Evolutionary conservation across 805 yeast genomes (phyloP), one percentile per base, ranked within the genome.

Genomic region (Monosporozyma servazzii): DNA sequence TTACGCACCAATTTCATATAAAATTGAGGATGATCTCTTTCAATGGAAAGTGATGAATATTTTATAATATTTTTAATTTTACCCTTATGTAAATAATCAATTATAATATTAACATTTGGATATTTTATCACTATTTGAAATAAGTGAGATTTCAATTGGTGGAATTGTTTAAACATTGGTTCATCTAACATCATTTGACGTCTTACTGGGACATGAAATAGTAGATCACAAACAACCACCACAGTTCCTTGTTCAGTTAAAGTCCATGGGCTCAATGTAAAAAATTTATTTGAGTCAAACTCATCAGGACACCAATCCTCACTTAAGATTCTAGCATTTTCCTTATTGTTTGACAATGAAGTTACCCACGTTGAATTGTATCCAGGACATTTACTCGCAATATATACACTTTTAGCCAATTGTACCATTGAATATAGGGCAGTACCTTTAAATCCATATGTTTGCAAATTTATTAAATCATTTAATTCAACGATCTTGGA

Each of bases 361-460:
- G 60, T 53, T 45, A 58, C 47, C 63, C 71, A 71, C 0, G 69
- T 55, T 6, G 62, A 58, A 45, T 63, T 65, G 50, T 56, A 63
- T 5, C 60, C 64, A 15, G 50, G 52, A 0, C 66, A 56, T 53
- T 75, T 77, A 18, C 23, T 18, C 3, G 23, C 10, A 11, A 37
- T 18, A 37, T 18, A 37, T 4, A 37, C 15, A 2, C 6, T 3
- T 18, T 37, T 17, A 3, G 41, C 23, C 23, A 37, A 37, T 37
- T 17, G 23, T 9, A 7, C 23, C 41, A 37, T 17, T 3, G 41
- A 17, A 49, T 73, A 70, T 17, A 88, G 56, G 0, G 93, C 85
- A 57, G 82, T 86, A 0, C 96, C 96, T 47, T 86, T 73, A 60
- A 82, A 86, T 0, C 95, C 95, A 56, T 74, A 77, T 0, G 84